Evolutionary conservation across 306 rosid species (phyloP), one percentile per base, ranked within the genome.

Genomic region (Elaeagnus macrophylla): DNA sequence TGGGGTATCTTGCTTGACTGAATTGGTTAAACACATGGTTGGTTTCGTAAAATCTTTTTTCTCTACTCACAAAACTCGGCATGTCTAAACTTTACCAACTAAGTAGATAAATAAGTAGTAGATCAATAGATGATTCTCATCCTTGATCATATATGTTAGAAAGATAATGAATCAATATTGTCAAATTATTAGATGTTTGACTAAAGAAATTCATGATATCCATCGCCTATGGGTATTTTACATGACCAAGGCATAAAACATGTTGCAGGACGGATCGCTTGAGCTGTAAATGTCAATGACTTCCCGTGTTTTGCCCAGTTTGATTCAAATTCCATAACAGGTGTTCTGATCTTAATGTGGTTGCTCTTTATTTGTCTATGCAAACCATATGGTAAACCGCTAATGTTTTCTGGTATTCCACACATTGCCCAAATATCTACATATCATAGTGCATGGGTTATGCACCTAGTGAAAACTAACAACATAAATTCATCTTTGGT

Each of bases 191-290:
- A 60, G 48, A 54, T 40, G 20, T 68, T 64, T 16, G 62, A 53
- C 56, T 79, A 83, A 38, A 77, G 83, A 74, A 79, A 68, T 57
- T 81, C 97, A 8, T 81, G 79, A 72, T 77, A 90, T 66, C 79
- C 86, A 61, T 86, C 88, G 61, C 83, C 82, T 18, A 90, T 83
- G 35, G 89, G 97, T 55, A 90, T 83, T 82, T 79, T 79, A 72
- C 91, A 78, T 59, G 97, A 83, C 97, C 97, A 90, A 72, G 86
- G 82, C 86, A 77, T 80, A 71, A 76, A 83, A 65, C 77, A 80
- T 45, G 96, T 84, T 7, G 96, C 78, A 43, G 74, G 64, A 47
- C 87, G 87, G 74, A 91, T 77, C 59, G 70, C 88, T n/a, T 75
- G 83, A 71, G 87, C 87, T 12, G 89, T 57, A 65, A 76, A 82